phyloP scores from a whole-genome alignment of 495 filamentous ascomycete species.

The Aspergillus saccharolyticus region DNA sequence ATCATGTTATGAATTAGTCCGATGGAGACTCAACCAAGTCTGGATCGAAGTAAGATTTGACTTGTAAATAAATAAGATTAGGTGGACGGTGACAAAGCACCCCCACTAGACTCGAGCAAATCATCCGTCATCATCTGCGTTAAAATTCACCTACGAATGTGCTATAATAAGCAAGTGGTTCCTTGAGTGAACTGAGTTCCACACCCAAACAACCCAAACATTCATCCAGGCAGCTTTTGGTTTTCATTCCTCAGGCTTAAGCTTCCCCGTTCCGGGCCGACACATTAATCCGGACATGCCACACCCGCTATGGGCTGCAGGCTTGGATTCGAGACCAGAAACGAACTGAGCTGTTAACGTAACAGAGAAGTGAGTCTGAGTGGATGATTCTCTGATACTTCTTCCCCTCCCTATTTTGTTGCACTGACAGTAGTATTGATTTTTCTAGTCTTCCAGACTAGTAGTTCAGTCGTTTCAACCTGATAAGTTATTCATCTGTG shows the following conservation, averaged over 20 bases:
- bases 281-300: constrained; percentile 16
- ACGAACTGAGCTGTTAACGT: background rate
- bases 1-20: background rate
- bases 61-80: background rate
- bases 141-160: background rate
- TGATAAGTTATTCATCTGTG: background rate
- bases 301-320: constrained; percentile 15
- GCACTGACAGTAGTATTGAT: background rate
- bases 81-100: background rate
- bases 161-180: background rate
- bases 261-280: constrained; percentile 16
- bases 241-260: background rate
- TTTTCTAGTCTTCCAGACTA: too few species aligned
- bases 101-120: too few species aligned
- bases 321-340: constrained; percentile 26
- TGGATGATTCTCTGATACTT: background rate
- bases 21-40: background rate
- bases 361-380: background rate
- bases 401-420: background rate
- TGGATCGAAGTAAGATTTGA: background rate
- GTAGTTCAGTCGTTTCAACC: background rate
- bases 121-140: background rate
- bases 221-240: constrained; percentile 1
- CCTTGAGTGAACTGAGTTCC: too few species aligned
- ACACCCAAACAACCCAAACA: too few species aligned